Evolutionary conservation across 148 eudicot genomes (phyloP).

Genomic region (Euryodendron excelsum): DNA sequence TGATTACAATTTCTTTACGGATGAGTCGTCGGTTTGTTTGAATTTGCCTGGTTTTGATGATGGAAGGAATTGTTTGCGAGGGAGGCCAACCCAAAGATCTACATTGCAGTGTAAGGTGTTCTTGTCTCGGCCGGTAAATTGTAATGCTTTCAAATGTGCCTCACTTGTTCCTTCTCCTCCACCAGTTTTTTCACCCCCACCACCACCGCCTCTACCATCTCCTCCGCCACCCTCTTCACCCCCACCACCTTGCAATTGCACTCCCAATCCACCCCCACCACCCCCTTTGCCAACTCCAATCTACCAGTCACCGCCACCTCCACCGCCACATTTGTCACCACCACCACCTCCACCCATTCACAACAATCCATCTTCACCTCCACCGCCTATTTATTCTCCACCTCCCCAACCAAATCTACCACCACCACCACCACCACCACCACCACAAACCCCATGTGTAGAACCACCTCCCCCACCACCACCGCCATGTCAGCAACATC

Average conservation of each 20-base stretch:
- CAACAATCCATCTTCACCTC: not conserved
- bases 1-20: slow-evolving; percentile 19
- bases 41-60: slow-evolving; percentile 7
- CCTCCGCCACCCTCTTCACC: not conserved
- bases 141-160: slow-evolving; percentile 15
- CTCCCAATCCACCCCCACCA: not conserved
- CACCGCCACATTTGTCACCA: not conserved
- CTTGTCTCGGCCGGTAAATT: slow-evolving; percentile 13
- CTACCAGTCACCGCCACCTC: not conserved
- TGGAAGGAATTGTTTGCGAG: slow-evolving; percentile 19
- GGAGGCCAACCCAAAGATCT: slow-evolving; percentile 18
- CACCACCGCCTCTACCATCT: not conserved
- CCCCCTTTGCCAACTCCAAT: not conserved
- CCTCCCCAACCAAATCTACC: slow-evolving; percentile 3
- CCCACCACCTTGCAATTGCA: not conserved
- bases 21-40: slow-evolving; percentile 5
- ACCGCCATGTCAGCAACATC: slow-evolving; percentile 1
- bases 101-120: slow-evolving; percentile 17
- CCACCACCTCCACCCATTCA: slow-evolving; percentile 1
- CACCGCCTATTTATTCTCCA: not conserved
- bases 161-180: not conserved
- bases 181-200: not conserved
- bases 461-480: slow-evolving; percentile 7
- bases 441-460: not conserved
- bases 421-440: not conserved